Evolutionary conservation across 306 rosid genomes (phyloP), one percentile per base, ranked within the genome.

Genomic region (Coriaria nepalensis): DNA sequence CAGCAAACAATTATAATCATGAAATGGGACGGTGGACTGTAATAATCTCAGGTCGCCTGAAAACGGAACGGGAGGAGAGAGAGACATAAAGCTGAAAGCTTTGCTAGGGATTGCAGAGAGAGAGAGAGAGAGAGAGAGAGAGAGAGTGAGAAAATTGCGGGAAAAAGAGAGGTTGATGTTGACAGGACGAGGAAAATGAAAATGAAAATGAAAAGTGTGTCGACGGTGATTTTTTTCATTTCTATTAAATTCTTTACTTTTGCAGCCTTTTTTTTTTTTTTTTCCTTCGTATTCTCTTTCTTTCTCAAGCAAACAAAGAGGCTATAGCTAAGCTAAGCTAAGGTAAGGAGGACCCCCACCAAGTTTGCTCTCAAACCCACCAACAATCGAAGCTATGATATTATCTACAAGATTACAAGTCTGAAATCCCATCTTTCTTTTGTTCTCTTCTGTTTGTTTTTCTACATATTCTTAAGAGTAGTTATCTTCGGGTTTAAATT

Each of bases 201-300:
- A 20, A 20, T 20, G 29, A 20, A 72, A 67, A 53, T 56, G 75
- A 79, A 62, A 73, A 60, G 76, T 70, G 77, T 72, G 80, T 55
- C 64, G 80, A 79, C 84, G 81, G 74, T 76, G 90, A 73, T 82
- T 87, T 77, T 77, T 20, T 1, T 80, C 80, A 79, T 70, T 75
- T 79, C 83, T 49, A 77, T 3, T 20, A 20, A 20, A 20, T 20
- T 20, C 29, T 78, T 75, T 87, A 77, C 94, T 71, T 58, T 83
- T 72, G 86, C 94, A 86, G 93, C 83, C 77, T 82, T 68, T 70
- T 52, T 53, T 12, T 66, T 52, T 40, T 32, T 33, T 36, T 47
- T 50, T 45, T 40, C n/a, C n/a, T n/a, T n/a, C n/a, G n/a, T n/a
- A n/a, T n/a, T n/a, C 54, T 44, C 55, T 40, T 41, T 13, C 53